Conservation (phyloP, 1,139 yeast genomes). For the Debaryomyces udenii region DNA sequence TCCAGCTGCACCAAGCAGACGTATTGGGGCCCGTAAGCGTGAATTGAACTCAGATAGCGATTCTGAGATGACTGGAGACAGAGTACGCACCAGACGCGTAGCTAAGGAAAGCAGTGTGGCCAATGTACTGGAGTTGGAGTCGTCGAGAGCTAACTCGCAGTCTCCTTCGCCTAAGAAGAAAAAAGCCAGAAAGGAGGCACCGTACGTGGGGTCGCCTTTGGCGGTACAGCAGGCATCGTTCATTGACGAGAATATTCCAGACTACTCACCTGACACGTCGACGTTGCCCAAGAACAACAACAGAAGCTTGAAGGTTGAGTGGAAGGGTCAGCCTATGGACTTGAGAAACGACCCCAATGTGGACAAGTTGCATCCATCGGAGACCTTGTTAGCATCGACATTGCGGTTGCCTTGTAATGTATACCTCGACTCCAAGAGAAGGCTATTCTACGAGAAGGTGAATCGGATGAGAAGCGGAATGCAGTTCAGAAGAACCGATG, state of each 20-base stretch:
- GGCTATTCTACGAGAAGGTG: constrained; percentile 88
- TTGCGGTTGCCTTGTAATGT: constrained; percentile 85
- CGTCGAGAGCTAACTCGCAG: constrained; percentile 21
- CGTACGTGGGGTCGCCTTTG: constrained; percentile 30
- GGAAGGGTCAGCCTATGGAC: constrained; percentile 99
- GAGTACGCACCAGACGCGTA: constrained; percentile 63
- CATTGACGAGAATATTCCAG: constrained; percentile 64
- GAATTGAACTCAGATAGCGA: constrained; percentile 24
- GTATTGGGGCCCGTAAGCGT: constrained; percentile 20
- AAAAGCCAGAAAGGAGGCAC: constrained; percentile 31
- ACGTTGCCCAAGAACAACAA: constrained; percentile 67
- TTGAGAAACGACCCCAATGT: constrained; percentile 74
- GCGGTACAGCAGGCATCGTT: constrained; percentile 47
- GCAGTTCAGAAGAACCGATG: constrained; percentile 95
- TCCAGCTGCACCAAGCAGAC: constrained; percentile 2
- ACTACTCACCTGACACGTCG: constrained; percentile 71
- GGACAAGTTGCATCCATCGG: constrained; percentile 84
- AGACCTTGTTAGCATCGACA: constrained; percentile 83
- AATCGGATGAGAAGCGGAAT: constrained; percentile 70
- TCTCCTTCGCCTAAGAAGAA: constrained; percentile 43
- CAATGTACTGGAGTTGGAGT: constrained; percentile 13
- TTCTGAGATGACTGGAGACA: constrained; percentile 45
- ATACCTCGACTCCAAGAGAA: constrained; percentile 87
- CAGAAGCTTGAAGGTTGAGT: constrained; percentile 82
- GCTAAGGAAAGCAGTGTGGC: constrained; percentile 37